A percentile compares a stretch with the other conserved stretches of the same genome.
Evolutionary conservation across 257 asterid genomes (phyloP).

Genomic region (Capsicum pubescens): DNA sequence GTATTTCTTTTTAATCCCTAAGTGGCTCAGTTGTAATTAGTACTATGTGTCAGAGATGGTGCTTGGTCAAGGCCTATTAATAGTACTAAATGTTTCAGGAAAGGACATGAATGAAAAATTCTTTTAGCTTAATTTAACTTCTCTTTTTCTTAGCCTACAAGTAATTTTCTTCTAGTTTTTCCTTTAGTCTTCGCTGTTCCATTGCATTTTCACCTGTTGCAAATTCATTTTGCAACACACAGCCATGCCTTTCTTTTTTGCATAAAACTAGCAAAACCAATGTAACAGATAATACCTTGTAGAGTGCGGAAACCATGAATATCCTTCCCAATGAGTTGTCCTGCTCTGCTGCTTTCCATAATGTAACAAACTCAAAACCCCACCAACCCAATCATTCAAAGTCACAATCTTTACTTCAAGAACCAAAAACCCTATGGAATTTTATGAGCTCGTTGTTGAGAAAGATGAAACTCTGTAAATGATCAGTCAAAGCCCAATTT

Average conservation of each 20-base stretch:
- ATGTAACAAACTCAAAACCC: conserved; percentile 2
- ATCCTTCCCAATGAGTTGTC: conserved; percentile 66
- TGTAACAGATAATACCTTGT: conserved; percentile 56
- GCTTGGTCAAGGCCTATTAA: too few relatives aligned
- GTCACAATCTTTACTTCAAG: background rate
- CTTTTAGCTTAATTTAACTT: too few relatives aligned
- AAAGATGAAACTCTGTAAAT: conserved; percentile 1
- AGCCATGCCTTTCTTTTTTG: conserved; percentile 4
- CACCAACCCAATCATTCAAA: background rate
- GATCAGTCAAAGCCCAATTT: background rate
- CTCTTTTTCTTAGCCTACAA: too few relatives aligned
- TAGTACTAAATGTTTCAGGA: too few relatives aligned
- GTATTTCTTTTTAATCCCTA: too few relatives aligned
- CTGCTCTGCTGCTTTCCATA: conserved; percentile 57
- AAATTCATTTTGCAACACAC: too few relatives aligned
- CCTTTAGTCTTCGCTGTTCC: too few relatives aligned
- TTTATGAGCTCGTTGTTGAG: background rate
- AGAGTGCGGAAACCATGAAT: conserved; percentile 88
- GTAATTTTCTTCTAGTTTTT: too few relatives aligned
- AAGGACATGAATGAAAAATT: too few relatives aligned
- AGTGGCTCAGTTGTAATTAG: too few relatives aligned
- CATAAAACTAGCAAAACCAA: background rate
- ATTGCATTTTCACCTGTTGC: too few relatives aligned
- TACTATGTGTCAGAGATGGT: too few relatives aligned
- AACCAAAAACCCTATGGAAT: background rate